A percentile compares a stretch with the other conserved stretches of the same genome.
Evolutionary conservation across 192 early-diverging fungal genomes (phyloP).

Genomic region (Backusella tuberculispora): DNA sequence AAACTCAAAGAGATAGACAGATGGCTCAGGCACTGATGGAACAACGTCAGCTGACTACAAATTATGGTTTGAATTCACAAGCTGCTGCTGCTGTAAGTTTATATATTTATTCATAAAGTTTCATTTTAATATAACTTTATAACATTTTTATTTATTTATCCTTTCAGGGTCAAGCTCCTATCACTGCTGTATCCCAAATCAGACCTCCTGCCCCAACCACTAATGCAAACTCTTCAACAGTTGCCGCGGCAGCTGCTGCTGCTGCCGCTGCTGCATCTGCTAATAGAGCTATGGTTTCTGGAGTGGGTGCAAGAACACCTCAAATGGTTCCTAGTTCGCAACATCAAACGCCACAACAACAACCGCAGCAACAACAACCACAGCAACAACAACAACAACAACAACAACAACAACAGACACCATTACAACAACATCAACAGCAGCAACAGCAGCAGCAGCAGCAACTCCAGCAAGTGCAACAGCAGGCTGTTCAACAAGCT

Average conservation of each 20-base stretch:
- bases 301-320: background rate
- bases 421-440: background rate
- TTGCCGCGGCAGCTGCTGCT: slow-evolving; percentile 38
- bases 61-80: slow-evolving; percentile 45
- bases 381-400: background rate
- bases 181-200: slow-evolving; percentile 29
- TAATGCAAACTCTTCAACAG: slow-evolving; percentile 28
- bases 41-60: slow-evolving; percentile 51
- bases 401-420: background rate
- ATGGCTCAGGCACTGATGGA: slow-evolving; percentile 52
- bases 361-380: background rate
- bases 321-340: background rate
- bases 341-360: background rate
- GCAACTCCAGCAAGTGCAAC: slow-evolving; percentile 12
- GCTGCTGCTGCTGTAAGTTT: slow-evolving; percentile 33
- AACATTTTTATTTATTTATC: slow-evolving; percentile 22
- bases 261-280: slow-evolving; percentile 15
- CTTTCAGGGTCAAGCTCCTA: slow-evolving; percentile 28
- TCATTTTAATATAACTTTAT: slow-evolving; percentile 34
- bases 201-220: slow-evolving; percentile 27
- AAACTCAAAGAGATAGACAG: slow-evolving; percentile 55
- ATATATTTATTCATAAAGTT: slow-evolving; percentile 1
- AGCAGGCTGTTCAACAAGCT: slow-evolving; percentile 31
- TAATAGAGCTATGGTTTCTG: background rate
- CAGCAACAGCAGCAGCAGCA: background rate